These are phyloP conservation scores for Candida orba DNA, from an alignment of 805 yeast species.

Conservation along the genomic window DNA sequence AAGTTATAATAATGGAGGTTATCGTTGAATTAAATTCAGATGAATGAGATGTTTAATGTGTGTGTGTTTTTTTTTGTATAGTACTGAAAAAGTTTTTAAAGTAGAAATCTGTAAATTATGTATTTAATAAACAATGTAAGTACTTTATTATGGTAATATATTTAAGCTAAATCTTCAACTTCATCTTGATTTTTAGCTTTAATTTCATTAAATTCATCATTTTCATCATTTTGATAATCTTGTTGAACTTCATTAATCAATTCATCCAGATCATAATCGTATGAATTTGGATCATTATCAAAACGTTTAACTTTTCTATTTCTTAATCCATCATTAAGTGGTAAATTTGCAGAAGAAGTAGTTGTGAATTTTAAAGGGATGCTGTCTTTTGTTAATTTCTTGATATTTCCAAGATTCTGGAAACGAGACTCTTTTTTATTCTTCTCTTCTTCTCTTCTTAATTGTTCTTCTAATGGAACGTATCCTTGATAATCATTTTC, in stretches of 20 bases:
- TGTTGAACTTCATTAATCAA: slow-evolving; percentile 16
- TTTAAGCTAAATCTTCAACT: slow-evolving; percentile 18
- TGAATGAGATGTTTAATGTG: background rate
- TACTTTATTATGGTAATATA: background rate
- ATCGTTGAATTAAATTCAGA: background rate
- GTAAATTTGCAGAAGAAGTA: slow-evolving; percentile 1
- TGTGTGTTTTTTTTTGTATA: background rate
- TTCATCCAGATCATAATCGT: slow-evolving; percentile 23
- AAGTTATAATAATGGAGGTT: slow-evolving; percentile 1
- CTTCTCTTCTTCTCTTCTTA: slow-evolving; percentile 7
- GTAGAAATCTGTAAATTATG: background rate
- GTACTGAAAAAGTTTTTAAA: background rate
- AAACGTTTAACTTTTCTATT: slow-evolving; percentile 14
- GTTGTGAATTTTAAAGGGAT: slow-evolving; percentile 19
- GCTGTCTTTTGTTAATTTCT: slow-evolving; percentile 13
- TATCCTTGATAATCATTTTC: slow-evolving; percentile 12
- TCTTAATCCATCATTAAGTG: slow-evolving; percentile 2
- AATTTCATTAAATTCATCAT: slow-evolving; percentile 9
- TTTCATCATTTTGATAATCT: slow-evolving; percentile 12
- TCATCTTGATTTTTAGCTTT: slow-evolving; percentile 13
- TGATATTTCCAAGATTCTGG: slow-evolving; percentile 10
- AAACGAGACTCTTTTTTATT: slow-evolving; percentile 9
- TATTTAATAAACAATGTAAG: no score
- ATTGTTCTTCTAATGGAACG: slow-evolving; percentile 20
- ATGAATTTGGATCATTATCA: slow-evolving; percentile 20